Base-by-base conservation (phyloP, 2,329 filamentous ascomycete species). In the Alternaria sp. region DNA sequence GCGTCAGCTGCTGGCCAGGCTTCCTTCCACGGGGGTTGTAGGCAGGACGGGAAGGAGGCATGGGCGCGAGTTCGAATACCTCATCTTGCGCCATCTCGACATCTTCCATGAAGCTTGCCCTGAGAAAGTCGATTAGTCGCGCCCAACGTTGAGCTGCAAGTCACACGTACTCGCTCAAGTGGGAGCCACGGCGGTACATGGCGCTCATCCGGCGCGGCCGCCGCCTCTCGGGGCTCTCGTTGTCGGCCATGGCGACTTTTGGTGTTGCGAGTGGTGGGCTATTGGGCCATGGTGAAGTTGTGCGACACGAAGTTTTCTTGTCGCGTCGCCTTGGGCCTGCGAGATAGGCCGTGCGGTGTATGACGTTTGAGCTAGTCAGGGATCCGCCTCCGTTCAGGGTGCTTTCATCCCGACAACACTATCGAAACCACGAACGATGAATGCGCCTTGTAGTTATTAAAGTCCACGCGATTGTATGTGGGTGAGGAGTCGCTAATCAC, bases 31-130 rank as follows among this genome's bases (percentile, higher is more conserved):
- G 55, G 50, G 59, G 55, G 19, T 51, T 44, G 55, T 51, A 53
- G 53, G 60, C 17, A 44, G 52, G 66, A 46, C 55, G 69, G 52
- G 67, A 59, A 28, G 59, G 69, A 57, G 60, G 53, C 58, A 75
- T 66, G 68, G 71, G 69, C 25, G 55, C 69, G 68, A 79, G 74
- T 70, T 79, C 74, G 67, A 71, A 73, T 76, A 96, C 92, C 87
- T 98, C 95, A 78, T 97, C 93, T 55, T 96, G 93, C 19, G 96
- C 95, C 96, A 99, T 98, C 79, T 97, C 95, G n/a, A 98, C 94
- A 80, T 97, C 93, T 70, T 93, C 93, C 72, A 97, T 90, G 71
- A 97, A 90, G 81, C 93, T 97, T 36, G 65, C 70, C 59, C 67
- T 72, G 55, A 9, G 3, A 32, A 19, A 50, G 12, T 52, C 3